These are phyloP conservation scores for Neoboletus subvelutipes DNA, from an alignment of 768 basidiomycete species.

Conservation along the genomic window DNA sequence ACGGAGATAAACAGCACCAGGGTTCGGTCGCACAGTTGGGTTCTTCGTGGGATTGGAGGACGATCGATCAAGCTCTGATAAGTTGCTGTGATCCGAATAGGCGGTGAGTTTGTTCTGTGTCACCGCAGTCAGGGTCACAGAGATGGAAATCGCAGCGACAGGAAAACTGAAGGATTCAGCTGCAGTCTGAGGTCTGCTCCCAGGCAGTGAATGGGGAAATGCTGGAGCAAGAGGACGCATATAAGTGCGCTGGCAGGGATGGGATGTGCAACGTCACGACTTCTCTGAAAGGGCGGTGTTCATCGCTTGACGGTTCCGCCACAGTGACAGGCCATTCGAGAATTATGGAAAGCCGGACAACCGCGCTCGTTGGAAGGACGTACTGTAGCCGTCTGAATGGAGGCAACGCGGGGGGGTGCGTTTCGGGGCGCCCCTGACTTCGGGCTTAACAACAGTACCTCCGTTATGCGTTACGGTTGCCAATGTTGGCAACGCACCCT, in stretches of 20 bases:
- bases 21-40: background rate
- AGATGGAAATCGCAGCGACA: background rate
- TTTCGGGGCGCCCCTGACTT: too few relatives aligned
- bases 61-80: conserved; percentile 23
- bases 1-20: conserved; percentile 15
- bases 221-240: background rate
- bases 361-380: background rate
- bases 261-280: background rate
- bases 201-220: background rate
- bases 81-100: conserved; percentile 12
- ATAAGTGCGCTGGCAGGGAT: background rate
- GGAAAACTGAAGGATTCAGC: background rate
- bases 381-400: too few relatives aligned
- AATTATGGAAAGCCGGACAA: background rate
- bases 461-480: too few relatives aligned
- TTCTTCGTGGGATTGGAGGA: conserved; percentile 8
- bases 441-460: too few relatives aligned
- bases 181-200: background rate
- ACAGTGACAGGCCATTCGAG: background rate
- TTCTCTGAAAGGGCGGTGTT: background rate
- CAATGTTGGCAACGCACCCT: too few relatives aligned
- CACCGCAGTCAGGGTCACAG: conserved; percentile 14
- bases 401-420: too few relatives aligned
- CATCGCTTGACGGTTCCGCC: background rate
- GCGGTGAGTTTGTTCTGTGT: background rate